Evolutionary conservation across 805 yeast genomes (phyloP).

Genomic region (Scheffersomyces spartinae): DNA sequence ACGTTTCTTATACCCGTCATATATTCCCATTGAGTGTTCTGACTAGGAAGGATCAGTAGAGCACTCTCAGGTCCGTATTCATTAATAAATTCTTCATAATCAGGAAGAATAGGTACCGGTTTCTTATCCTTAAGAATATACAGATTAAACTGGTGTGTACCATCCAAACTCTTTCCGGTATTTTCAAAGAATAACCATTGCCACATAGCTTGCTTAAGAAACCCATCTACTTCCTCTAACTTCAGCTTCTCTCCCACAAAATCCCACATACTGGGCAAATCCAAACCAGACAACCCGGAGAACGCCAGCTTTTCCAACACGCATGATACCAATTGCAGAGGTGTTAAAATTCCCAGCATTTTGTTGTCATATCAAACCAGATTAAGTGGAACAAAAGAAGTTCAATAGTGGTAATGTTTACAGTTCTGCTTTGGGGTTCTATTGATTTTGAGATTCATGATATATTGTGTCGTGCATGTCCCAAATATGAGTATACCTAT

Average conservation of each 20-base stretch:
- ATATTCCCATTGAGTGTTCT: constrained; percentile 45
- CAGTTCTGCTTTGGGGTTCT: too few species aligned
- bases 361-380: too few species aligned
- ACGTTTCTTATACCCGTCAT: constrained; percentile 40
- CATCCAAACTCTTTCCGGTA: constrained; percentile 2
- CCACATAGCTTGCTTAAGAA: constrained; percentile 29
- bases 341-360: too few species aligned
- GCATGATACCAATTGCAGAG: constrained; percentile 12
- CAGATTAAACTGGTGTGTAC: constrained; percentile 4
- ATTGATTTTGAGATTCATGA: too few species aligned
- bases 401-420: too few species aligned
- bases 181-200: constrained; percentile 20
- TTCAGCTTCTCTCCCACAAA: constrained; percentile 9
- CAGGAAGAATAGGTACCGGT: constrained; percentile 8
- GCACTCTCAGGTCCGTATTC: constrained; percentile 8
- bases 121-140: constrained; percentile 7
- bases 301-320: constrained; percentile 17
- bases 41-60: constrained; percentile 26
- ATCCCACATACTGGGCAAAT: constrained; percentile 17
- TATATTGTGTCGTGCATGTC: too few species aligned
- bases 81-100: constrained; percentile 9
- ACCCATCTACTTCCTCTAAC: constrained; percentile 15
- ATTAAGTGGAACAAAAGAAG: too few species aligned
- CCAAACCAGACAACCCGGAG: constrained; percentile 20
- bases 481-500: too few species aligned